Evolutionary conservation across 495 filamentous ascomycete genomes (phyloP), one percentile per base, ranked within the genome.

Genomic region (Hypoxylon lienhwacheense): DNA sequence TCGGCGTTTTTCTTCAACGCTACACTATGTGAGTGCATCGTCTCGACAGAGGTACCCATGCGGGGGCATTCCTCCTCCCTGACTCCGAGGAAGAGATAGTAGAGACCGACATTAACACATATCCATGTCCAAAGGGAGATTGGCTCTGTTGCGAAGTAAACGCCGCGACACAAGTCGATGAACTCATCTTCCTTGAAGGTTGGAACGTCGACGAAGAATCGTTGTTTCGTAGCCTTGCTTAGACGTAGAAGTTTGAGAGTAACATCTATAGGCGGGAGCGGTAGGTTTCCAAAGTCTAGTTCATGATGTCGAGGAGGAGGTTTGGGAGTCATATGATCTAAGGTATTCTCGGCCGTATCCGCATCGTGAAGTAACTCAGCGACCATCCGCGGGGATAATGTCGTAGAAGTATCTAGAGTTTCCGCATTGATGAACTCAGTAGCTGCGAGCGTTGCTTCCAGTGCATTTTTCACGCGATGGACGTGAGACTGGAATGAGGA

Each of bases 101-200:
- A 81, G 11, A 87, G 66, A 0, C 77, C 75, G 20, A 78, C 74
- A 43, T 82, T 83, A 1, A 81, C 75, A 14, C 78, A 65, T 25
- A 82, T 78, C 54, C 82, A 85, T 1, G 77, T 74, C 15, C 77
- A 72, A 24, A 80, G 66, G 1, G 79, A 78, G 56, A 75, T 77
- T 5, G 84, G 77, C 14, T 84, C 77, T 5, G 77, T 79, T 15
- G 76, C 72, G 46, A 85, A 84, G 55, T 81, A 86, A 3, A 85
- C 73, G 41, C 73, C 69, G 2, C 77, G 76, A 59, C 80, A 84
- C 45, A 76, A 72, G 6, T 79, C 75, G 26, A 70, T 67, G 40
- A 85, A 82, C 28, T 80, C 73, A 2, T 81, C 75, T 19, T 79
- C 48, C 1, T 70, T 54, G 5, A 82, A 61, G 25, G 72, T 64